Base-by-base conservation (phyloP, 2,329 filamentous ascomycete genomes). In the Colletotrichum simmondsii region DNA sequence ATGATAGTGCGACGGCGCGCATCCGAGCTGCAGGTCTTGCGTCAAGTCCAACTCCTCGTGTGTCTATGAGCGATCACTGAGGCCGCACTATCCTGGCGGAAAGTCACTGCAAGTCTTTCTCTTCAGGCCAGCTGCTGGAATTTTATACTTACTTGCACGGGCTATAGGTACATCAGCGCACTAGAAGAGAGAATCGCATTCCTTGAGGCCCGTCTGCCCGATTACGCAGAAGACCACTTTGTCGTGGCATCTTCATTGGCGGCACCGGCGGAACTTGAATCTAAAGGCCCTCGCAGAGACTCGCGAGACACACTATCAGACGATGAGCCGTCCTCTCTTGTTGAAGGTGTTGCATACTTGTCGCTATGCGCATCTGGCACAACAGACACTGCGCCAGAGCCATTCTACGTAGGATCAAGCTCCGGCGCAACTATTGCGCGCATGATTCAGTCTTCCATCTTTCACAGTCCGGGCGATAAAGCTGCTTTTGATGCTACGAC, bases 141-240 rank as follows among this genome's bases (percentile, higher is more conserved):
- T 16, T 52, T 19, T 7, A 19, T 42, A 35, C 32, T 66, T 12
- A 65, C 32, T 66, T 12, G 59, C 22, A n/a, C 16, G 19, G 12
- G 12, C 8, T 42, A 10, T 37, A 78, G 77, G 19, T 79, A 79
- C 66, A 79, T 79, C 74, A 77, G 72, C 6, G 77, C 76, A 1
- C 64, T 79, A 6, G 78, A 79, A 37, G 78, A 79, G 66, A 75
- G 78, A 0, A 79, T 79, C 22, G 78, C 78, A 1, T 79, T 79
- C 6, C 75, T 79, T 4, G 78, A 79, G 49, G 77, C 77, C 0
- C 72, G 76, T 1, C 65, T 79, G 58, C 78, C 78, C 1, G 78
- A 75, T 4, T 77, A 77, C 63, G 77, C 75, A 0, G 73, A 78
- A 37, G 78, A 79, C 49, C 78, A 79, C n/a, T 78, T 78, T 28